Conservation (phyloP, 495 filamentous ascomycete species). For the Margaritispora aquatica region DNA sequence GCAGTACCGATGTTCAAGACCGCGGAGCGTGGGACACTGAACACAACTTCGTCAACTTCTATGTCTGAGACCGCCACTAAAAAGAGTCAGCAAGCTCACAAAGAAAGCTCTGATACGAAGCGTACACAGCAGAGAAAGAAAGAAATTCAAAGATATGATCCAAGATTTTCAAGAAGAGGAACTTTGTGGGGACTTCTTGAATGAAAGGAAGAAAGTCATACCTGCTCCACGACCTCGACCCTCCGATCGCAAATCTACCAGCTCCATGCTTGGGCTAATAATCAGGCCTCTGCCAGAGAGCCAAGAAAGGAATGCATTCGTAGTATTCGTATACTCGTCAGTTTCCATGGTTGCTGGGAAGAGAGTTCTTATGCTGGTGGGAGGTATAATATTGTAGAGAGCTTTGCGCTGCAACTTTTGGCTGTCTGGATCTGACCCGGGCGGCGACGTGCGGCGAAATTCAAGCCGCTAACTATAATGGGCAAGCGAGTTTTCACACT, state of each 20-base stretch:
- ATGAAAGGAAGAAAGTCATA: neutral
- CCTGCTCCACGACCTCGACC: constrained; percentile 50
- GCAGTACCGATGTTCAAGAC: constrained; percentile 37
- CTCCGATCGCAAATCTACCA: constrained; percentile 45
- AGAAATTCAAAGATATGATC: no score
- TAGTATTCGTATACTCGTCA: constrained; percentile 40
- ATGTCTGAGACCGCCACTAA: constrained; percentile 51
- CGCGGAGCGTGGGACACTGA: constrained; percentile 51
- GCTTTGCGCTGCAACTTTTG: no score
- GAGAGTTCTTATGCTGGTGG: no score
- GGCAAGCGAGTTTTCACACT: no score
- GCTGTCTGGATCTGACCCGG: no score
- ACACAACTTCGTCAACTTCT: constrained; percentile 56
- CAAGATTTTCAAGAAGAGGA: neutral
- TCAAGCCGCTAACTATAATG: no score
- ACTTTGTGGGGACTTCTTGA: neutral
- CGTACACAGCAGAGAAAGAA: neutral
- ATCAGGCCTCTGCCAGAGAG: constrained; percentile 42
- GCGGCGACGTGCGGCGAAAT: no score
- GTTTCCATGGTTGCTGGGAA: constrained; percentile 26
- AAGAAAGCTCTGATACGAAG: no score
- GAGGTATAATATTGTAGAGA: constrained; percentile 8
- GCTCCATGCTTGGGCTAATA: constrained; percentile 47
- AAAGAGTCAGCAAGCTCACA: neutral
- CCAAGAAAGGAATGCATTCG: constrained; percentile 49